Percentiles rank a stretch among this genome's conserved stretches.
Evolutionary conservation across 176 grass and related monocot species (phyloP).

Genomic region (Lolium rigidum): DNA sequence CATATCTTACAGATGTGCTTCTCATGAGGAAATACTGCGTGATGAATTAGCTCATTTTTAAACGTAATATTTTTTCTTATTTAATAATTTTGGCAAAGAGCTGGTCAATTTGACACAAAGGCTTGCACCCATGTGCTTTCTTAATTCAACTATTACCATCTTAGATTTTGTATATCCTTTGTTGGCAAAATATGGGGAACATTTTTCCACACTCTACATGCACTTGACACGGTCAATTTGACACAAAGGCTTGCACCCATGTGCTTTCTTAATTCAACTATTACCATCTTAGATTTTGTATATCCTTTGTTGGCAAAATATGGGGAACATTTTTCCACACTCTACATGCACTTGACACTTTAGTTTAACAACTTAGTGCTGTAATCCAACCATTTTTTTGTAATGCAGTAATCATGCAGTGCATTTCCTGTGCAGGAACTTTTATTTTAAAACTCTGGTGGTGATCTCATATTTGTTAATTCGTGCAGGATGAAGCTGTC

Average conservation of each 20-base stretch:
- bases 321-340: conserved; percentile 28
- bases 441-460: conserved; percentile 19
- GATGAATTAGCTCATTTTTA: conserved; percentile 4
- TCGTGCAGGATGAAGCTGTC: conserved; percentile 80
- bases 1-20: conserved; percentile 2
- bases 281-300: conserved; percentile 23
- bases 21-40: background rate
- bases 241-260: background rate
- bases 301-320: conserved; percentile 28
- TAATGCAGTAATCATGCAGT: conserved; percentile 4
- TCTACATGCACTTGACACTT: background rate
- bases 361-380: background rate
- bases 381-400: conserved; percentile 10
- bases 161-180: conserved; percentile 8
- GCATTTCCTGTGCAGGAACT: background rate
- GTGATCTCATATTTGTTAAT: conserved; percentile 43
- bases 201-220: conserved; percentile 19
- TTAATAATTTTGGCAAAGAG: conserved; percentile 16
- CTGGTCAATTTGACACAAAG: background rate
- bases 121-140: conserved; percentile 10
- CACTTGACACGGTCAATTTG: background rate
- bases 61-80: conserved; percentile 1
- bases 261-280: conserved; percentile 24
- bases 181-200: conserved; percentile 30
- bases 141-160: conserved; percentile 23